These are phyloP conservation scores for Colletotrichum spaethianum DNA, from an alignment of 2,329 filamentous ascomycete species.

Conservation along the genomic window DNA sequence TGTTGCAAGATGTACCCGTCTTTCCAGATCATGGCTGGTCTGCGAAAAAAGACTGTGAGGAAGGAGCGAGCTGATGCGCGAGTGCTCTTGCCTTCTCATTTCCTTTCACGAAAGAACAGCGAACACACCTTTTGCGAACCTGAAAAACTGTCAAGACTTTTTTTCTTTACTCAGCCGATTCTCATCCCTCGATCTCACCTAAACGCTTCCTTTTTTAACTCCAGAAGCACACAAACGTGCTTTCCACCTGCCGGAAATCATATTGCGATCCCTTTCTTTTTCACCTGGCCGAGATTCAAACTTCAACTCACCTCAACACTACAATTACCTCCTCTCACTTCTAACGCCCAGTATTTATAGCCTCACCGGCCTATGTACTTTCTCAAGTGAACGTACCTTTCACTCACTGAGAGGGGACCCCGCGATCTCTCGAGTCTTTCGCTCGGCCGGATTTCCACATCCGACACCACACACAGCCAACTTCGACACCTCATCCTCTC, in stretches of 20 bases:
- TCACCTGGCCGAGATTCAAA: not conserved
- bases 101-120: not conserved
- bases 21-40: not conserved
- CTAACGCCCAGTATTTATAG: not conserved
- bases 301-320: not conserved
- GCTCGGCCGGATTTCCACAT: not conserved
- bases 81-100: not conserved
- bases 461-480: not conserved
- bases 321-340: not conserved
- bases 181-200: not conserved
- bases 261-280: not conserved
- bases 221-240: not conserved
- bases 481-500: not conserved
- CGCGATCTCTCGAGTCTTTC: too few relatives aligned
- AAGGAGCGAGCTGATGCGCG: not conserved
- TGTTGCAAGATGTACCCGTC: too few relatives aligned
- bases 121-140: not conserved
- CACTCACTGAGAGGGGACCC: not conserved
- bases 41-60: not conserved
- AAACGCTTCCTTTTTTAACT: not conserved
- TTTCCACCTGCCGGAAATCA: not conserved
- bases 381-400: not conserved
- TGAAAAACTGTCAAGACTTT: not conserved
- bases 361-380: not conserved
- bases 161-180: not conserved